Percentiles rank a stretch among this genome's conserved stretches.
Evolutionary conservation across 257 asterid species (phyloP).

Genomic region (Jacaranda copaia): DNA sequence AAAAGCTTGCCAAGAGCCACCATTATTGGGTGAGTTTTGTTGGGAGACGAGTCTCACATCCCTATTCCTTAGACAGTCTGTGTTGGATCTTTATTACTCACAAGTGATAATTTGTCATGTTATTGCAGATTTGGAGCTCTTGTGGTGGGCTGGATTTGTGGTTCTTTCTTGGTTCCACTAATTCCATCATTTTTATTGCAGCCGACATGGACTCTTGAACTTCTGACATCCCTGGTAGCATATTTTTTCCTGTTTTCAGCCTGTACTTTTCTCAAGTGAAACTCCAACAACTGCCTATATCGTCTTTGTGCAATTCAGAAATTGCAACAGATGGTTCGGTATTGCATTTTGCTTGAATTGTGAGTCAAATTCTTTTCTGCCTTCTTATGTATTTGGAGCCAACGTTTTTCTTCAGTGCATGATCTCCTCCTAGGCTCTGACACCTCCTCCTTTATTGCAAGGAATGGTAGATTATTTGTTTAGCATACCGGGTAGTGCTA

Average conservation of each 20-base stretch:
- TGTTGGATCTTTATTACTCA: constrained; percentile 31
- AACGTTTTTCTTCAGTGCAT: background rate
- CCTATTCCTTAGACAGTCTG: background rate
- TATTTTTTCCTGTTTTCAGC: constrained; percentile 74
- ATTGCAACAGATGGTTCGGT: constrained; percentile 18
- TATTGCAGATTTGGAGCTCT: constrained; percentile 81
- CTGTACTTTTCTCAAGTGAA: constrained; percentile 90
- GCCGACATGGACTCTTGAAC: constrained; percentile 91
- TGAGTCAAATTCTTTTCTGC: background rate
- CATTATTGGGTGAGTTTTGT: constrained; percentile 74
- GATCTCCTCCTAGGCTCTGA: too few relatives aligned
- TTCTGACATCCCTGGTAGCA: constrained; percentile 82
- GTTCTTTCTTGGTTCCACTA: constrained; percentile 74
- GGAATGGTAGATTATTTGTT: too few relatives aligned
- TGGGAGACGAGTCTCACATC: constrained; percentile 2
- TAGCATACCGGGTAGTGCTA: too few relatives aligned
- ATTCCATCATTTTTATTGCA: constrained; percentile 80
- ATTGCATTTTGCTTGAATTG: constrained; percentile 18
- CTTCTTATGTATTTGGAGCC: background rate
- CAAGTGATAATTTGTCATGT: constrained; percentile 2
- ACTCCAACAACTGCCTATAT: constrained; percentile 4
- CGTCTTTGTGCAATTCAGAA: constrained; percentile 17
- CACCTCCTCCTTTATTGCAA: too few relatives aligned
- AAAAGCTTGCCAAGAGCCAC: constrained; percentile 83
- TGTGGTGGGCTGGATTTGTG: constrained; percentile 85